Base-by-base conservation (phyloP, 2,329 filamentous ascomycete genomes). In the Alternaria solani region DNA sequence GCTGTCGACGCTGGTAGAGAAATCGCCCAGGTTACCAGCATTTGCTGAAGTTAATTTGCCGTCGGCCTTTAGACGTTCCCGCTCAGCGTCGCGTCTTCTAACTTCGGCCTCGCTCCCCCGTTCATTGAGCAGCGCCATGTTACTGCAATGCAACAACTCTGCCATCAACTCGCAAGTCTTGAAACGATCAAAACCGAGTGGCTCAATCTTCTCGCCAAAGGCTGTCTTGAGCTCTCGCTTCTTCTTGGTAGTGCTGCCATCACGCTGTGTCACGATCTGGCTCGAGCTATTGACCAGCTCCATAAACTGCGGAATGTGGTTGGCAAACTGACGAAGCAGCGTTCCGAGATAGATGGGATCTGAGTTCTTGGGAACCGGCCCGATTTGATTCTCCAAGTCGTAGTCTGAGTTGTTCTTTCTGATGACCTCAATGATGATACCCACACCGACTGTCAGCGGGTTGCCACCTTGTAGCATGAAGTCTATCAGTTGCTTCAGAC, bases 161-260 rank as follows among this genome's bases (percentile, higher is more conserved):
- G 95, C 95, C 95, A 99, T 98, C 61, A 99, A 84, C 80, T 99
- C 95, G 78, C 95, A 99, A 0, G 95, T 98, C 83, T 99, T 99
- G 84, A 99, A 99, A 20, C 95, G 87, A 79, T 99, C 95, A 75
- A 99, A 99, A 2, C 95, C 95, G 9, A 99, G 85, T 4, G 95
- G 94, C 78, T 98, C 93, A 53, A 99, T 94, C 77, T 91, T 92
- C 46, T 89, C 88, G 53, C 94, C 94, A 82, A 96, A 99, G 0
- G 95, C 95, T 3, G 93, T 94, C 69, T 89, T 90, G 38, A 97
- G 83, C 59, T 90, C 88, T 46, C 90, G 87, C 75, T 91, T 90
- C 70, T 90, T 89, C 4, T 90, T 88, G 1, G 89, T 89, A 51
- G 81, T 82, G 44, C 84, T 80, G 62, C 85, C 81, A 67, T 87